Percentiles rank a stretch among this genome's conserved stretches.
phyloP scores from a whole-genome alignment of 768 basidiomycete species.

The Amanita muscaria region DNA sequence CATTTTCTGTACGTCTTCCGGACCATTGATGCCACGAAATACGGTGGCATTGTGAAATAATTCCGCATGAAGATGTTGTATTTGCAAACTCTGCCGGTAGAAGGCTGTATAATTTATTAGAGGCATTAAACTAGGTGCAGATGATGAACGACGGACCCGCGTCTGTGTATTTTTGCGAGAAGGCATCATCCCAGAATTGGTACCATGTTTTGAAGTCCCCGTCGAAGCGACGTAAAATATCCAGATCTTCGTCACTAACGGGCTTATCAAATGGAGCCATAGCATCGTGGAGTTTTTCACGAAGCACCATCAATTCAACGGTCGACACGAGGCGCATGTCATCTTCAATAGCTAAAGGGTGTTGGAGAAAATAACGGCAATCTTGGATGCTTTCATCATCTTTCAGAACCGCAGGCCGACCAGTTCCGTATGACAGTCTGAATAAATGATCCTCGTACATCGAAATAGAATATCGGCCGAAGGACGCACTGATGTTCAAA shows the following conservation, averaged over 20 bases:
- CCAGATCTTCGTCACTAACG: conserved; percentile 64
- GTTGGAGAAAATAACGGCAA: conserved; percentile 71
- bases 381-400: conserved; percentile 88
- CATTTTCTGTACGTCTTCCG: conserved; percentile 83
- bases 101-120: conserved; percentile 42
- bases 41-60: conserved; percentile 81
- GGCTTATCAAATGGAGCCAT: conserved; percentile 73
- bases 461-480: background rate
- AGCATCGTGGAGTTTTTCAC: conserved; percentile 79
- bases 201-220: conserved; percentile 78
- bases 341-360: conserved; percentile 85
- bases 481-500: conserved; percentile 85
- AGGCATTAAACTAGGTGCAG: background rate
- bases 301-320: conserved; percentile 84
- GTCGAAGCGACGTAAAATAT: conserved; percentile 64
- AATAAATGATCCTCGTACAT: background rate
- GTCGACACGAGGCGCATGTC: conserved; percentile 94
- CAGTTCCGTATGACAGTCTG: conserved; percentile 91
- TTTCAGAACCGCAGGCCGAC: conserved; percentile 84
- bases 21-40: conserved; percentile 73
- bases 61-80: conserved; percentile 82
- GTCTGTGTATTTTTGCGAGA: conserved; percentile 77
- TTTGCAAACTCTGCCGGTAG: conserved; percentile 82
- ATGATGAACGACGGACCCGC: conserved; percentile 42
- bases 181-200: conserved; percentile 66